phyloP scores from a whole-genome alignment of 2,329 filamentous ascomycete genomes.

The Dactylonectria estremocensis region DNA sequence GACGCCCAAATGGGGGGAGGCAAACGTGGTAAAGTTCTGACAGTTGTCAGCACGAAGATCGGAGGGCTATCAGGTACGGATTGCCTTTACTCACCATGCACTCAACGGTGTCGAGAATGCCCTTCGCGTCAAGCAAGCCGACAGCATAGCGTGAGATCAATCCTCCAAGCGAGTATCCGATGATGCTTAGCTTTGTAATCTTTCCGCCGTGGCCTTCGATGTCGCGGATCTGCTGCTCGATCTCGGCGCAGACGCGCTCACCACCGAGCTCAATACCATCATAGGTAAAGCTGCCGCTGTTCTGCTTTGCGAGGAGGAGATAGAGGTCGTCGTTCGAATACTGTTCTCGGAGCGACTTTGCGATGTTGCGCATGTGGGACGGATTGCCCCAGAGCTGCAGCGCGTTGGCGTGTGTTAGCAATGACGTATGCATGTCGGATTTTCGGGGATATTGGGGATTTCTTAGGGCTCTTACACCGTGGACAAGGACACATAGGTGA shows the following conservation, averaged over 20 bases:
- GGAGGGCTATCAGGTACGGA: not conserved
- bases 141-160: conserved; percentile 89
- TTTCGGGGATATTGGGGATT: conserved; percentile 34
- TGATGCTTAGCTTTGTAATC: conserved; percentile 86
- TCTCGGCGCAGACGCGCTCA: conserved; percentile 77
- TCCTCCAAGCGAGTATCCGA: conserved; percentile 92
- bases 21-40: conserved; percentile 94
- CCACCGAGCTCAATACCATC: conserved; percentile 79
- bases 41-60: conserved; percentile 29
- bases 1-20: conserved; percentile 86
- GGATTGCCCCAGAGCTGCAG: conserved; percentile 84
- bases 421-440: conserved; percentile 33
- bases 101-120: conserved; percentile 83
- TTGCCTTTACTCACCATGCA: conserved; percentile 73
- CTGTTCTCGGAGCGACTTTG: conserved; percentile 73
- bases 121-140: conserved; percentile 85
- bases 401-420: conserved; percentile 38
- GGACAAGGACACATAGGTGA: conserved; percentile 84
- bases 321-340: conserved; percentile 76
- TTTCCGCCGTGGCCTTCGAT: conserved; percentile 75
- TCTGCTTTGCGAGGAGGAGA: conserved; percentile 80
- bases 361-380: conserved; percentile 78
- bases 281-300: conserved; percentile 80
- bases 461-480: conserved; percentile 75
- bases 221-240: conserved; percentile 73